Conservation (phyloP, 129 eudicot genomes). For the Centella asiatica region DNA sequence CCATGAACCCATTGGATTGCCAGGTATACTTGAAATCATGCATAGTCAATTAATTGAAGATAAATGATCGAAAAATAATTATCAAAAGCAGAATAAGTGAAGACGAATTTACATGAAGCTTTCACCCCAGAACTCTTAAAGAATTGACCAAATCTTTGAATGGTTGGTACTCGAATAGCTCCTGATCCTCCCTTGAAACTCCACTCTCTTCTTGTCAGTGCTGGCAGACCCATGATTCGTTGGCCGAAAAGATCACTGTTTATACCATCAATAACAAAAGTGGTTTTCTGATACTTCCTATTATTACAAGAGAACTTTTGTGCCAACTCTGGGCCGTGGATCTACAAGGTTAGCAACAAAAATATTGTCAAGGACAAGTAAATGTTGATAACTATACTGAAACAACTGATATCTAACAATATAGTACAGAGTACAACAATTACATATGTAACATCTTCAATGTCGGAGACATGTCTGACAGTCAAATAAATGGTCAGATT, state of each 20-base stretch:
- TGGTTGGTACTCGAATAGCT: conserved; percentile 26
- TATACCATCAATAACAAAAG: conserved; percentile 24
- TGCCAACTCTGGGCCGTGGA: conserved; percentile 15
- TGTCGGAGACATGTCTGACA: no score
- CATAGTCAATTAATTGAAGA: not conserved
- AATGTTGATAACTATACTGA: not conserved
- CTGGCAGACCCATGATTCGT: conserved; percentile 15
- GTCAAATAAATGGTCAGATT: no score
- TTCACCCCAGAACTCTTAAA: conserved; percentile 27
- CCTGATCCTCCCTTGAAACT: conserved; percentile 48
- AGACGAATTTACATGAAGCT: conserved; percentile 58
- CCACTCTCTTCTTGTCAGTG: conserved; percentile 28
- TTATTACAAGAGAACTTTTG: conserved; percentile 11
- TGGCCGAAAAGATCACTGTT: conserved; percentile 28
- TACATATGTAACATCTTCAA: no score
- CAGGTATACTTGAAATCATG: not conserved
- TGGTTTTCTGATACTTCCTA: conserved; percentile 6
- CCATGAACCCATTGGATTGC: no score
- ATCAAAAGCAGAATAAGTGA: not conserved
- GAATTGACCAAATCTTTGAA: conserved; percentile 14
- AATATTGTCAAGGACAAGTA: not conserved
- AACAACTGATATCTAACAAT: not conserved
- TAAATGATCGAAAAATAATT: not conserved
- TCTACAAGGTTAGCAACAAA: conserved; percentile 25
- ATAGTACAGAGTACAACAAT: no score